Evolutionary conservation across 1,284 basidiomycete species (phyloP).

Genomic region (Inonotus hispidus): DNA sequence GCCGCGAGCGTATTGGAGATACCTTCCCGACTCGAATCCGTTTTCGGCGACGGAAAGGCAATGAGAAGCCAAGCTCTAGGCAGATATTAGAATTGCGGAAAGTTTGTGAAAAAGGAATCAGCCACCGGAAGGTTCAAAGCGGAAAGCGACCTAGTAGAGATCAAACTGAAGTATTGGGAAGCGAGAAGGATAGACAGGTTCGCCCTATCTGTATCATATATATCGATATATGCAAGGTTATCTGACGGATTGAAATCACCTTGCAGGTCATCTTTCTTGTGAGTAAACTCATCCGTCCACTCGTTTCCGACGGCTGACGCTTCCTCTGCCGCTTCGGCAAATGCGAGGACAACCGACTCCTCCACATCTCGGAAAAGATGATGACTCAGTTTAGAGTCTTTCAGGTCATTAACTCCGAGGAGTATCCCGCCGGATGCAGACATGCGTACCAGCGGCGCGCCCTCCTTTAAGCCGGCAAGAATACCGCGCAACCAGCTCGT

Average conservation of each 20-base stretch:
- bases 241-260: slow-evolving; percentile 3
- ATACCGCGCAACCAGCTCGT: slow-evolving; percentile 52
- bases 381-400: slow-evolving; percentile 21
- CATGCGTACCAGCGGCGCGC: slow-evolving; percentile 52
- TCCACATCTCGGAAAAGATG: slow-evolving; percentile 36
- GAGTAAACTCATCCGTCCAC: slow-evolving; percentile 66
- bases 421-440: slow-evolving; percentile 59
- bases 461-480: slow-evolving; percentile 57
- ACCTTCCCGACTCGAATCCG: slow-evolving; percentile 5
- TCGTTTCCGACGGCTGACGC: slow-evolving; percentile 31
- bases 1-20: background rate
- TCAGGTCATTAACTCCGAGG: slow-evolving; percentile 54
- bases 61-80: background rate
- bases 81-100: background rate
- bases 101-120: background rate
- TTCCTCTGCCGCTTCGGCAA: slow-evolving; percentile 65
- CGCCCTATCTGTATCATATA: background rate
- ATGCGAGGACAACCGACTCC: slow-evolving; percentile 52
- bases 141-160: slow-evolving; percentile 14
- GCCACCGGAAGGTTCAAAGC: slow-evolving; percentile 14
- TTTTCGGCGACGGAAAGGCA: slow-evolving; percentile 4
- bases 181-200: slow-evolving; percentile 16
- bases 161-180: slow-evolving; percentile 14
- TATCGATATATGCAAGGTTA: background rate
- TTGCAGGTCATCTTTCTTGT: slow-evolving; percentile 35